Conservation (phyloP, 129 eudicot species). For the Smallanthus sonchifolius region DNA sequence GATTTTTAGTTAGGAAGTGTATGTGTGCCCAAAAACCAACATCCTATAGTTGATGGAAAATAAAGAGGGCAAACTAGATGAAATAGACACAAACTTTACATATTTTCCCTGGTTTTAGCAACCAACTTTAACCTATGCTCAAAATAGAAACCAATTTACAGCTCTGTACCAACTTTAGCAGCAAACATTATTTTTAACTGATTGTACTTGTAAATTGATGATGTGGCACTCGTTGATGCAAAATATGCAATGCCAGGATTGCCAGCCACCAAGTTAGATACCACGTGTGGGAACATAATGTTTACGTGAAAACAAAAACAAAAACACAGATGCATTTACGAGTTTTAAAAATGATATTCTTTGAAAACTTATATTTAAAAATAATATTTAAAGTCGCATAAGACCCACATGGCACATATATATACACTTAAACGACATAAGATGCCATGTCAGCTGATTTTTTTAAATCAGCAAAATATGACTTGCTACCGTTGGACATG, state of each 20-base stretch:
- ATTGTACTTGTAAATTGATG: neutral
- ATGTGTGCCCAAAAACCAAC: neutral
- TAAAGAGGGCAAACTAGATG: neutral
- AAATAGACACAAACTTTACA: neutral
- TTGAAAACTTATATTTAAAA: neutral
- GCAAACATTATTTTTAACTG: neutral
- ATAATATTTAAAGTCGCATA: neutral
- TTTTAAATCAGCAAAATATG: neutral
- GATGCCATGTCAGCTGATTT: neutral
- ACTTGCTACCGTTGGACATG: neutral
- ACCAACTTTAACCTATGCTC: neutral
- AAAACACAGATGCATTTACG: neutral
- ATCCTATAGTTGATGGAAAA: neutral
- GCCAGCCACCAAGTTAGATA: neutral
- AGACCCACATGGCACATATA: neutral
- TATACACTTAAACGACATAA: neutral
- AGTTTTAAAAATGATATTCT: neutral
- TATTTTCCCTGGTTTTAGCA: neutral
- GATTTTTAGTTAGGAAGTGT: neutral
- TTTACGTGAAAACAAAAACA: neutral
- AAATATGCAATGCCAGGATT: neutral
- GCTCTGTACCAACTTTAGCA: neutral
- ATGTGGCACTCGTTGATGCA: neutral
- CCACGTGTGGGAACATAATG: neutral
- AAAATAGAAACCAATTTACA: neutral